These are phyloP conservation scores for Globisporangium camurandrum DNA, from an alignment of 352 stramenopile species.

Conservation along the genomic window DNA sequence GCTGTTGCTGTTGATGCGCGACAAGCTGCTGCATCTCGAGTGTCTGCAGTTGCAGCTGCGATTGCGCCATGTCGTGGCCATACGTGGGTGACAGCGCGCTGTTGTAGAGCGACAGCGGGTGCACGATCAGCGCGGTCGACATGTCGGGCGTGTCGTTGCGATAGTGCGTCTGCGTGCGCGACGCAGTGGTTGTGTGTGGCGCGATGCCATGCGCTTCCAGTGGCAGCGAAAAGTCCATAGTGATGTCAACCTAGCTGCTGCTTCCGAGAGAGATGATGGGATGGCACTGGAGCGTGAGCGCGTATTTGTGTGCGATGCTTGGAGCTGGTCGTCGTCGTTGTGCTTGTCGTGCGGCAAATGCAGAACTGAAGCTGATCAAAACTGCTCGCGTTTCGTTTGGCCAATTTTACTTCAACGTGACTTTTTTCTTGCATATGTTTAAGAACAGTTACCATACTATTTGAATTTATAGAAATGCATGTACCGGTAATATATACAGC, in stretches of 20 bases:
- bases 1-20: constrained; percentile 1
- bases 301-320: too few relatives aligned
- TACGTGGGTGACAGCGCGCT: constrained; percentile 21
- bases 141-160: neutral
- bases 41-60: constrained; percentile 20
- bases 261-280: too few relatives aligned
- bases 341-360: neutral
- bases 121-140: constrained; percentile 48
- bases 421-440: too few relatives aligned
- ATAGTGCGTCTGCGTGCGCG: neutral
- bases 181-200: neutral
- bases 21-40: constrained; percentile 26
- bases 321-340: neutral
- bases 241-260: too few relatives aligned
- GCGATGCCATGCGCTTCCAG: constrained; percentile 7
- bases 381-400: too few relatives aligned
- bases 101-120: constrained; percentile 47
- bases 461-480: too few relatives aligned
- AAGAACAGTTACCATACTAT: too few relatives aligned
- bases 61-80: constrained; percentile 28
- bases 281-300: too few relatives aligned
- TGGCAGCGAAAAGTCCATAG: constrained; percentile 10
- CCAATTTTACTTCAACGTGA: too few relatives aligned
- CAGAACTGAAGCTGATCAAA: constrained; percentile 10
- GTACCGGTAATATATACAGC: too few relatives aligned